Base-by-base conservation (phyloP, 805 yeast genomes). In the Pichia gijzeniarum region DNA sequence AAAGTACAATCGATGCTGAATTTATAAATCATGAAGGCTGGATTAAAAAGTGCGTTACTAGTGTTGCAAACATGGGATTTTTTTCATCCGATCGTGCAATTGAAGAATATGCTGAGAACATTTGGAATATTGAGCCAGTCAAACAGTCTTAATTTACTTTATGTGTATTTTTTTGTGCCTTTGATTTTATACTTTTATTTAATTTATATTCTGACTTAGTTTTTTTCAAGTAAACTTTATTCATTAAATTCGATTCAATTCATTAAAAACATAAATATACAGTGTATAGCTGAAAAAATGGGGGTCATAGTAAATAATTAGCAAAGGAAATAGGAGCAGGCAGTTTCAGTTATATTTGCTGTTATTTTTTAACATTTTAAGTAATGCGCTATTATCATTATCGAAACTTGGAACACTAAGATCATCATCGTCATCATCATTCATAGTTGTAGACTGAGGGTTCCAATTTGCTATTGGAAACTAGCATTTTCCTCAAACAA, bases 21-120 rank as follows among this genome's bases (percentile, higher is more conserved):
- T 89, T 73, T 64, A 66, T 70, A 43, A 69, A 67, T 48, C 80
- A 80, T 61, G 77, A 77, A 50, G 73, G 69, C 38, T 89, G 97
- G 97, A 71, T 77, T 46, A 80, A 77, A 63, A 88, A 86, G 68
- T 69, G 83, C 37, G 84, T 89, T 49, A 64, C 73, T 50, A 77
- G 85, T 55, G 96, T 89, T 46, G 95, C 97, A 44, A 86, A 86
- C 63, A 85, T 86, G 82, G 97, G 97, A 7, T 90, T 87, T 76
- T 89, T 89, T 70, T 77, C 86, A 51, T 80, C 90, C 50, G 97
- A 89, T 64, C 75, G 97, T 65, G 87, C 95, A 63, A 85, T 89
- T 59, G 84, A 82, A 57, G 96, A 89, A 63, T 89, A 89, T 55
- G 95, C 96, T 30, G 96, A 86, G 53, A 77, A 81, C 50, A 88